phyloP scores from a whole-genome alignment of 371 early-diverging fungal species.

The Rhizomucor pusillus region DNA sequence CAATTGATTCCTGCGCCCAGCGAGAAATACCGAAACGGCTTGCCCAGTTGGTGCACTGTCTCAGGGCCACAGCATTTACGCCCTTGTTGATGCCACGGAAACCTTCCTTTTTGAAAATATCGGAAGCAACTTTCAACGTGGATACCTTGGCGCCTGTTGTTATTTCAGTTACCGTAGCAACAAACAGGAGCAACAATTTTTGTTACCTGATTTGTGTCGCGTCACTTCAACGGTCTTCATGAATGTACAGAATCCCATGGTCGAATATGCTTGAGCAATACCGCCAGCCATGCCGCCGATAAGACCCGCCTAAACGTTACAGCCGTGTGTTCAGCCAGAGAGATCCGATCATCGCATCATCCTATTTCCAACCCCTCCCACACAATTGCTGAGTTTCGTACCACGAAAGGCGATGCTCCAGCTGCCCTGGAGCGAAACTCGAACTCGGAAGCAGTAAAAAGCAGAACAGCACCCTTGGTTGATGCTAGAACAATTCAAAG shows the following conservation, averaged over 20 bases:
- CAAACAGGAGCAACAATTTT: too few species aligned
- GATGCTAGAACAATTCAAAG: constrained; percentile 37
- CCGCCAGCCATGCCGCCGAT: constrained; percentile 93
- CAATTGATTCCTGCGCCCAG: constrained; percentile 76
- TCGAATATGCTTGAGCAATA: constrained; percentile 90
- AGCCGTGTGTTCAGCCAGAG: too few species aligned
- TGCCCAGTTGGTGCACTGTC: constrained; percentile 98
- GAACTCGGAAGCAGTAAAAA: constrained; percentile 92
- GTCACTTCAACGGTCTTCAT: constrained; percentile 99
- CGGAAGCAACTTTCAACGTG: constrained; percentile 79
- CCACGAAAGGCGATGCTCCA: constrained; percentile 61
- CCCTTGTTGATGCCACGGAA: constrained; percentile 95
- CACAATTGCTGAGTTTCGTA: constrained; percentile 11
- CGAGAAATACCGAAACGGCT: constrained; percentile 91
- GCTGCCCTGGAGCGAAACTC: constrained; percentile 69
- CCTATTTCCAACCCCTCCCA: not conserved
- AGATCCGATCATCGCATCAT: not conserved
- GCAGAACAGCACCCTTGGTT: constrained; percentile 93
- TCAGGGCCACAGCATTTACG: constrained; percentile 86
- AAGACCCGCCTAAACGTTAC: constrained; percentile 66
- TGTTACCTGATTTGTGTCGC: constrained; percentile 83
- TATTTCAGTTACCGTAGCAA: not conserved
- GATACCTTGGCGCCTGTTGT: constrained; percentile 59
- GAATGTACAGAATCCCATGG: constrained; percentile 98
- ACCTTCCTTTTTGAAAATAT: constrained; percentile 91